Conservation (phyloP, 1,284 basidiomycete species). For the Cutaneotrichosporon daszewskae region DNA sequence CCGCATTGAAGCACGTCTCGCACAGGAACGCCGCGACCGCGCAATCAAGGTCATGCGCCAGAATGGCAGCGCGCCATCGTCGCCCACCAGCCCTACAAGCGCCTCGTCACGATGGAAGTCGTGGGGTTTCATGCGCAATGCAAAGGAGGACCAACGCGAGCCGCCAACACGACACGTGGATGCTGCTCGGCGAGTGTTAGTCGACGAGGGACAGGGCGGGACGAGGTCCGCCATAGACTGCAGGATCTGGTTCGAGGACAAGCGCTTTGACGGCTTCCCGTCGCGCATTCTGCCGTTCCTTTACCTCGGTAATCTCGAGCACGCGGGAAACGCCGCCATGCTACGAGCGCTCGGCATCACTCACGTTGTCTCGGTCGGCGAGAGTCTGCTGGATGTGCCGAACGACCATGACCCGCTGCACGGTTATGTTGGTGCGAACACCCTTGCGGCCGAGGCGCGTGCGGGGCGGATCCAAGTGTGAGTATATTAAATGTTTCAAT, state of each 20-base stretch:
- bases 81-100: conserved; percentile 9
- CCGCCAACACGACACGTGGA: conserved; percentile 14
- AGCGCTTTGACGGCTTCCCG: conserved; percentile 91
- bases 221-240: conserved; percentile 24
- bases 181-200: conserved; percentile 24
- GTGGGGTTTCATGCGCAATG: conserved; percentile 26
- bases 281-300: conserved; percentile 88
- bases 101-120: conserved; percentile 27
- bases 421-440: conserved; percentile 28
- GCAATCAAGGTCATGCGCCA: conserved; percentile 26
- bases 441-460: conserved; percentile 33
- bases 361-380: conserved; percentile 94
- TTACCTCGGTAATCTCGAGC: conserved; percentile 93
- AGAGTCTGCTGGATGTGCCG: conserved; percentile 49
- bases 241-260: conserved; percentile 85
- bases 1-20: conserved; percentile 62
- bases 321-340: conserved; percentile 92
- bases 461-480: conserved; percentile 41
- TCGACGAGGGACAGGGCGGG: conserved; percentile 25
- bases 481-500: conserved; percentile 10
- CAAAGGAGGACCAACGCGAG: conserved; percentile 1
- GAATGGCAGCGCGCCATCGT: not conserved
- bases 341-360: conserved; percentile 92
- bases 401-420: conserved; percentile 26
- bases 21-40: conserved; percentile 32